A percentile compares a stretch with the other conserved stretches of the same genome.
phyloP scores from a whole-genome alignment of 768 basidiomycete genomes.

The Psilocybe azurescens region DNA sequence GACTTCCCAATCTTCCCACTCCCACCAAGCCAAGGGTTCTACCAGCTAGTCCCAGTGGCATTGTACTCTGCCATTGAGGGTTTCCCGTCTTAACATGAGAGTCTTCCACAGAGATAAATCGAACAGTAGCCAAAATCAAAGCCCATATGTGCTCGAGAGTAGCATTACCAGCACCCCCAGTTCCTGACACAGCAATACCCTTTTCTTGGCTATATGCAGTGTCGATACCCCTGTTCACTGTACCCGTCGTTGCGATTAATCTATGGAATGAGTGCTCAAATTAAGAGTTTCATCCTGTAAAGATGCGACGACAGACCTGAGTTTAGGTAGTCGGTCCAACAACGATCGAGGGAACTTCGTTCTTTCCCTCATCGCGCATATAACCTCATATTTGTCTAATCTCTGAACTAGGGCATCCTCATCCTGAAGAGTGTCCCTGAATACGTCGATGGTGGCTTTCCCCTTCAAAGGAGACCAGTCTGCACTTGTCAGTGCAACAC shows the following conservation, averaged over 20 bases:
- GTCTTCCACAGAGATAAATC: constrained; percentile 56
- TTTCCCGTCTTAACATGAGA: constrained; percentile 48
- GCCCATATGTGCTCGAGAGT: constrained; percentile 75
- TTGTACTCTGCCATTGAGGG: constrained; percentile 56
- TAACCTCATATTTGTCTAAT: constrained; percentile 56
- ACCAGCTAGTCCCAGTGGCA: constrained; percentile 57
- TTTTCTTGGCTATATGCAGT: constrained; percentile 47
- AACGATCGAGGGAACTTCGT: constrained; percentile 58
- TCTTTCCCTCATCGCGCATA: constrained; percentile 72
- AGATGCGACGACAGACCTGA: constrained; percentile 40
- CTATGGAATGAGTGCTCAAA: constrained; percentile 25
- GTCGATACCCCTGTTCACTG: constrained; percentile 55
- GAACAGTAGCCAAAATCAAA: constrained; percentile 53
- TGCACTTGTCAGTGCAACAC: constrained; percentile 51
- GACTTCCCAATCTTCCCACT: constrained; percentile 59
- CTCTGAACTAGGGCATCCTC: constrained; percentile 54
- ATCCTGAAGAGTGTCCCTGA: constrained; percentile 55
- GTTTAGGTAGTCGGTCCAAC: constrained; percentile 60
- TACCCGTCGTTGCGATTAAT: constrained; percentile 64
- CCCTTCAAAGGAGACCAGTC: constrained; percentile 57
- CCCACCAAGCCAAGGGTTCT: constrained; percentile 67
- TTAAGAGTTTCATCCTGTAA: neutral
- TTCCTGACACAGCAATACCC: constrained; percentile 60
- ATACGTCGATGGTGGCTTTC: constrained; percentile 48
- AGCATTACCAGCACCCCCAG: constrained; percentile 44